Evolutionary conservation across 2,329 filamentous ascomycete species (phyloP).

Genomic region (Fusarium albosuccineum): DNA sequence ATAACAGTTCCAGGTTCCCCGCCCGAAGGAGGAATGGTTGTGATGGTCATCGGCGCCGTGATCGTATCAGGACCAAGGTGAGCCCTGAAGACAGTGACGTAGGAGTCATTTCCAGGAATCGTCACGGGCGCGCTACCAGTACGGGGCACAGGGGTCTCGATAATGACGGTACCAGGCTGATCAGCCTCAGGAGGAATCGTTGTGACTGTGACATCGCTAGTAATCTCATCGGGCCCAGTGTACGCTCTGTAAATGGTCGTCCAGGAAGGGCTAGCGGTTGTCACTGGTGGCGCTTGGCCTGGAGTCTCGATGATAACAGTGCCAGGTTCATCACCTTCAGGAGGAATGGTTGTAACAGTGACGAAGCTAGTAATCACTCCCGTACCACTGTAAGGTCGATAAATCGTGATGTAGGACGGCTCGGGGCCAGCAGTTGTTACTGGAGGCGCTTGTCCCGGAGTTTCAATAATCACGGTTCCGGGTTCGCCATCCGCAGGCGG

Average conservation of each 20-base stretch:
- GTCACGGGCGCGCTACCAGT: neutral
- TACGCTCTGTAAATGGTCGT: conserved; percentile 1
- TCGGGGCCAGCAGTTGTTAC: neutral
- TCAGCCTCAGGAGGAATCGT: neutral
- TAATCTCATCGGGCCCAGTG: neutral
- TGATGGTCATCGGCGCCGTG: conserved; percentile 3
- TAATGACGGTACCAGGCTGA: neutral
- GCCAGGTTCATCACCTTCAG: conserved; percentile 19
- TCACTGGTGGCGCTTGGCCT: neutral
- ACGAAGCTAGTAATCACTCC: conserved; percentile 18
- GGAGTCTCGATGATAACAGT: conserved; percentile 33
- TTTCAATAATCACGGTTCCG: conserved; percentile 10
- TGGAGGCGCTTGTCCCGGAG: conserved; percentile 8
- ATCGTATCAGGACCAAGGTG: conserved; percentile 4
- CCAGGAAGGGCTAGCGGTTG: conserved; percentile 1
- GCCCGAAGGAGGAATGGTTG: neutral
- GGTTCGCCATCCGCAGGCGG: neutral
- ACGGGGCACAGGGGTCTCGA: neutral
- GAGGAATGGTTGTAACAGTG: conserved; percentile 14
- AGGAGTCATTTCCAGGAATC: conserved; percentile 6
- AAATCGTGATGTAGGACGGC: conserved; percentile 9
- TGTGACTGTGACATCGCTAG: conserved; percentile 1
- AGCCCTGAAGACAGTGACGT: conserved; percentile 31
- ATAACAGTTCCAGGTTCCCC: conserved; percentile 9
- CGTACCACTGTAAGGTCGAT: conserved; percentile 8